phyloP scores from a whole-genome alignment of 164 flowering plant species.

The Kingdonia uniflora region DNA sequence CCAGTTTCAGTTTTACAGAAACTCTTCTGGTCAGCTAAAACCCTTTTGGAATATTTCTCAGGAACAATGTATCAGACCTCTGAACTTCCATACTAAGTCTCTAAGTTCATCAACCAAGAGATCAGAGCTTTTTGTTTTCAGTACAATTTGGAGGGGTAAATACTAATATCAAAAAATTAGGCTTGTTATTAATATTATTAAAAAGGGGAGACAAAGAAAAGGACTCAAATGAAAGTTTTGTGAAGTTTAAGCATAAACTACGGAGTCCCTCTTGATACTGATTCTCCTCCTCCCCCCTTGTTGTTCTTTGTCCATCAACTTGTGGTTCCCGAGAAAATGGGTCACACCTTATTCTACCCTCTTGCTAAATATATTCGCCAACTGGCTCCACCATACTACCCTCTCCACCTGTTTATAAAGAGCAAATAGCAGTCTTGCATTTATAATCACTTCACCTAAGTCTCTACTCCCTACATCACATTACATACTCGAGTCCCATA shows the following conservation, averaged over 20 bases:
- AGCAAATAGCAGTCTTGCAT: conserved; percentile 15
- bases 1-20: conserved; percentile 2
- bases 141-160: too few species aligned
- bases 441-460: too few species aligned
- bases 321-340: conserved; percentile 22
- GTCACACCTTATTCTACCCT: conserved; percentile 22
- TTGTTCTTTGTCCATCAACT: conserved; percentile 6
- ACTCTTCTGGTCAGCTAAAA: conserved; percentile 9
- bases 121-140: too few species aligned
- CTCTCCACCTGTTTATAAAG: conserved; percentile 29
- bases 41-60: conserved; percentile 8
- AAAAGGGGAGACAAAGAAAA: conserved; percentile 5
- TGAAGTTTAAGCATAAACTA: too few species aligned
- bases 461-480: too few species aligned
- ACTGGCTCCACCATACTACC: conserved; percentile 27
- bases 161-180: too few species aligned
- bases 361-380: conserved; percentile 33
- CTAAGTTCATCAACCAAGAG: not conserved
- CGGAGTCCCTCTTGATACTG: conserved; percentile 11
- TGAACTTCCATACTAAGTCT: not conserved
- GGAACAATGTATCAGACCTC: too few species aligned
- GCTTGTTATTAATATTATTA: conserved; percentile 2
- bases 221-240: conserved; percentile 1
- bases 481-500: too few species aligned
- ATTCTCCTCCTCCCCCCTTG: conserved; percentile 16